Percentiles rank a stretch among this genome's conserved stretches.
Conservation (phyloP, 805 yeast genomes). For the Hanseniaspora guilliermondii region DNA sequence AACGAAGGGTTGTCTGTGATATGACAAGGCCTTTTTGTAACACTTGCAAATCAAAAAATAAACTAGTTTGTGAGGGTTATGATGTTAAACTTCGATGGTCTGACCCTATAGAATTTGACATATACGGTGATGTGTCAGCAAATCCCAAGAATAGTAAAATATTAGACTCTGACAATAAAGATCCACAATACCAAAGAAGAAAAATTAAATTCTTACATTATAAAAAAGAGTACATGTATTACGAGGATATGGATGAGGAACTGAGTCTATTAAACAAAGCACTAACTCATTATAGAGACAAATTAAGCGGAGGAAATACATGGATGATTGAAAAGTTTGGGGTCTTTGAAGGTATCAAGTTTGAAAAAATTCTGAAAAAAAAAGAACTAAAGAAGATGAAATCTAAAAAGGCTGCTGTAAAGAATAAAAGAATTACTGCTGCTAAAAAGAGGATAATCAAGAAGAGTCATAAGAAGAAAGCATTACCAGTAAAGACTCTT, state of each 20-base stretch:
- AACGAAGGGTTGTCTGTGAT: conserved; percentile 73
- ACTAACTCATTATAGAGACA: conserved; percentile 37
- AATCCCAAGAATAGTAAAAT: conserved; percentile 16
- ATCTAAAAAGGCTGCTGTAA: neutral
- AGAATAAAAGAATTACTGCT: neutral
- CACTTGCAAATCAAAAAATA: conserved; percentile 51
- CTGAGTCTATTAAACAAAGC: conserved; percentile 34
- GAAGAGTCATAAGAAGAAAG: neutral
- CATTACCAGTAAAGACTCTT: neutral
- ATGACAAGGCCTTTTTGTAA: conserved; percentile 54
- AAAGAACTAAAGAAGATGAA: conserved; percentile 16
- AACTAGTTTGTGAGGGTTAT: conserved; percentile 67
- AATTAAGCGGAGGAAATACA: conserved; percentile 35
- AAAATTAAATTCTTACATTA: conserved; percentile 64
- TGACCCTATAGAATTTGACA: conserved; percentile 40
- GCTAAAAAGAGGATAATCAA: neutral
- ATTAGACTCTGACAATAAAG: conserved; percentile 22
- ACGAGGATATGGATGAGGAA: conserved; percentile 72
- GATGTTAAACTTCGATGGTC: conserved; percentile 71
- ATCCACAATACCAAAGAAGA: conserved; percentile 54
- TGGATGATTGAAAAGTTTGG: conserved; percentile 69
- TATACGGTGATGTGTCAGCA: conserved; percentile 30
- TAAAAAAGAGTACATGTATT: conserved; percentile 53
- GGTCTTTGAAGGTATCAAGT: conserved; percentile 44
- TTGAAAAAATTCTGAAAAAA: conserved; percentile 20